Evolutionary conservation across 2,329 filamentous ascomycete species (phyloP), one percentile per base, ranked within the genome.

Genomic region (Xylariaceae sp.): DNA sequence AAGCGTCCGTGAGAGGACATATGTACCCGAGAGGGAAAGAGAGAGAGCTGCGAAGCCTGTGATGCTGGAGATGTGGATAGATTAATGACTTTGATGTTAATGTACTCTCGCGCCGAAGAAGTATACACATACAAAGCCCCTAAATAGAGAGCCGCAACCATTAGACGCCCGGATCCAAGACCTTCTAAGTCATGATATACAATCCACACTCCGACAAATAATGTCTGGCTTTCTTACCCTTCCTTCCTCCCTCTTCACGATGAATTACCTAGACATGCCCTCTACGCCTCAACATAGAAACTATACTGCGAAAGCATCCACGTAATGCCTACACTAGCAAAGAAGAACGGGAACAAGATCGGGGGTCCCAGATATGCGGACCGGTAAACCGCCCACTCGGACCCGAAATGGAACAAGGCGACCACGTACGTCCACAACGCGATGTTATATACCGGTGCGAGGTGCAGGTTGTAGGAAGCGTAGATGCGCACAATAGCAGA

Each of bases 381-480:
- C 58, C 84, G 84, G 69, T 86, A 96, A 4, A 90, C 67, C 53
- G 87, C 72, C 73, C 88, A 86, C 75, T 98, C 93, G 55, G 77
- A 85, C 49, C 80, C 75, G 65, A 91, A 96, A 70, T 92, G 91
- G 33, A 72, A 70, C 43, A 86, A 78, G 1, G 91, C 91, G 44
- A 95, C 75, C 1, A 81, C 76, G 64, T 92, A 95, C 6, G 87
- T 93, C 78, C 85, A 88, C 55, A 93, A 71, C 14, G 85, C 85
- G 47, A 96, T 73, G 64, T 93, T 79, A 66, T 94, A 96, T 44
- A 91, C 74, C 36, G 79, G 76, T 1, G 79, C 78, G 49, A 88
- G 76, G 54, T 81, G 74, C 52, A 95, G 80, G 65, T 94, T 76
- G 70, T 94, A 95, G 25, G 88, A 87, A 4, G 88, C 88, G 62